These are phyloP conservation scores for Bidens hawaiensis DNA, from an alignment of 140 eudicot genomes.

Conservation along the genomic window DNA sequence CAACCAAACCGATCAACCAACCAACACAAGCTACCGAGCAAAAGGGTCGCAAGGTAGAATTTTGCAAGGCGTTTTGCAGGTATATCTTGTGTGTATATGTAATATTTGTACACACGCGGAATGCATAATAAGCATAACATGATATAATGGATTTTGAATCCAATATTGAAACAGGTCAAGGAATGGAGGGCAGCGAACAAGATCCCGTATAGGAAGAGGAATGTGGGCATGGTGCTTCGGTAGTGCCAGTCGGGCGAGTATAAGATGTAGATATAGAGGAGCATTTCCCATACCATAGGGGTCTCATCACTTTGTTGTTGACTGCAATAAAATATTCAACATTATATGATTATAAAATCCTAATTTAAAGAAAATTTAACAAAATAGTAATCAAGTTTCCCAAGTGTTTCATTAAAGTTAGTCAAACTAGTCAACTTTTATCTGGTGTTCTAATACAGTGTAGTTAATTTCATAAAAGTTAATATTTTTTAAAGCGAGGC, in stretches of 20 bases:
- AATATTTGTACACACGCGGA: conserved; percentile 89
- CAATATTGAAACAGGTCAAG: conserved; percentile 40
- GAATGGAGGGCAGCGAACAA: conserved; percentile 56
- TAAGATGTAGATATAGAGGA: conserved; percentile 55
- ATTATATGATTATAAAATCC: no score
- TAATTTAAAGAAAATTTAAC: no score
- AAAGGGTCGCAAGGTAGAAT: conserved; percentile 49
- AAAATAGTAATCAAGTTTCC: no score
- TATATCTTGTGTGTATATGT: conserved; percentile 60
- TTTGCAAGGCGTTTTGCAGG: conserved; percentile 74
- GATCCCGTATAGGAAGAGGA: conserved; percentile 56
- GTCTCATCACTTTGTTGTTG: conserved; percentile 75
- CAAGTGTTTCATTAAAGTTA: no score
- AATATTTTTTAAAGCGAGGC: no score
- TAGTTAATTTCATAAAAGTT: no score
- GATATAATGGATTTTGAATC: conserved; percentile 50
- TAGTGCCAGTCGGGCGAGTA: conserved; percentile 84
- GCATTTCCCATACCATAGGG: conserved; percentile 92
- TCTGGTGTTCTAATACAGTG: no score
- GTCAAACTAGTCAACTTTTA: no score
- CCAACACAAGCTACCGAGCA: conserved; percentile 63
- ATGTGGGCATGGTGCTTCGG: conserved; percentile 75
- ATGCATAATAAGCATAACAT: conserved; percentile 71
- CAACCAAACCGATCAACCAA: conserved; percentile 64
- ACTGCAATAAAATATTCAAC: conserved; percentile 30